Percentiles rank a stretch among this genome's conserved stretches.
Conservation (phyloP, 2,329 filamentous ascomycete genomes). For the Didymella glomerata region DNA sequence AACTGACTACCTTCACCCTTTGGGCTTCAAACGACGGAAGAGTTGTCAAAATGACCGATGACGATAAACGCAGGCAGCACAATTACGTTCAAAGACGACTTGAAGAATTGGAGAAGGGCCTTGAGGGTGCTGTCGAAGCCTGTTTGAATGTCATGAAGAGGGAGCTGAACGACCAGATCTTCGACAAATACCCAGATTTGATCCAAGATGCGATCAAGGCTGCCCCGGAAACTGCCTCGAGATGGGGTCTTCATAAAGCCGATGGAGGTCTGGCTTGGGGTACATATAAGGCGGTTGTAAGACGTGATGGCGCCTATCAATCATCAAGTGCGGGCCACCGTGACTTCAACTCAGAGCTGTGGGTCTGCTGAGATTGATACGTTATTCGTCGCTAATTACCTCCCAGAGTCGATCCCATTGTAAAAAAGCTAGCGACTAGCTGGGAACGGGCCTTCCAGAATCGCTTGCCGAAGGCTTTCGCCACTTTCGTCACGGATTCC, state of each 20-base stretch:
- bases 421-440: conserved; percentile 51
- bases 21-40: conserved; percentile 59
- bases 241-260: conserved; percentile 50
- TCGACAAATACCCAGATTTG: conserved; percentile 54
- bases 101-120: conserved; percentile 50
- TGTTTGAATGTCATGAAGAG: conserved; percentile 53
- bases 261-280: conserved; percentile 60
- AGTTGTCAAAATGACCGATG: conserved; percentile 52
- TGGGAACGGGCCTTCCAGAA: conserved; percentile 58
- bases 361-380: background rate
- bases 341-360: conserved; percentile 54
- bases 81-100: conserved; percentile 53
- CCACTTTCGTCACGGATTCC: conserved; percentile 47
- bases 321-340: conserved; percentile 49
- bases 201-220: conserved; percentile 52
- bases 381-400: background rate
- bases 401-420: conserved; percentile 47
- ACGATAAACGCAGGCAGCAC: conserved; percentile 52
- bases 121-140: conserved; percentile 53
- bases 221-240: conserved; percentile 44
- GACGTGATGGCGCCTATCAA: conserved; percentile 59
- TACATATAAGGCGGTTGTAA: conserved; percentile 66
- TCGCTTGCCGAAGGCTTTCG: conserved; percentile 53
- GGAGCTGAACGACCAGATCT: conserved; percentile 57
- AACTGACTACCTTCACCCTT: conserved; percentile 62